Evolutionary conservation across 176 grass and related monocot species (phyloP), one percentile per base, ranked within the genome.

Genomic region (Musa troglodytarum): DNA sequence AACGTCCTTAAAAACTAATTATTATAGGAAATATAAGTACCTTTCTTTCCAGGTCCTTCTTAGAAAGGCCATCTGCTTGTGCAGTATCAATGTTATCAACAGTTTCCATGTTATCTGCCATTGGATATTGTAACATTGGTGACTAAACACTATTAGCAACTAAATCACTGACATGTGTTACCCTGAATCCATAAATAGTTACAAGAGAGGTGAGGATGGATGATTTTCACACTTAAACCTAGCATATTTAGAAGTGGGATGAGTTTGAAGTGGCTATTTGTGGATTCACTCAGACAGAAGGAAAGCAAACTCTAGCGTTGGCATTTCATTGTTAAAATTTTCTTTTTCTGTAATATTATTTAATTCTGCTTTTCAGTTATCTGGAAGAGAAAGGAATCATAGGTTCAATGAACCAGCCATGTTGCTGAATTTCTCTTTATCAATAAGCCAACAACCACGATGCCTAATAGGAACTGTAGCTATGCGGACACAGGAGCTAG

Each of bases 11-110:
- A 69, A 75, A 75, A 76, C 1, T 61, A 50, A 80, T 21, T 64
- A 15, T 50, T 25, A 43, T 6, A 74, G 23, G 21, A 24, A 59
- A 73, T 65, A 34, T 78, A 23, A 49, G 28, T 81, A 90, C 88
- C 90, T 89, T 91, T 62, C 81, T 88, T 76, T 99, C 88, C 11
- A 50, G 65, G 22, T 99, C 84, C 71, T 91, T 98, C 81, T 91
- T 99, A 62, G 71, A 84, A n/a, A 68, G 54, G 14, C 69, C 86
- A 65, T 91, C 90, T 49, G 79, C 81, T 76, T 75, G 75, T 63
- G 75, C 66, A 73, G 54, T 54, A 63, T 86, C 73, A 73, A 54
- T 56, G 79, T 82, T 54, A 20, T 20, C 63, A 25, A 54, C 81
- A 25, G 8, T 69, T 82, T 61, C 86, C 21, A 69, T 56, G 82